Evolutionary conservation across 208 protist species (phyloP).

Genomic region (Herpetomonas muscarum): DNA sequence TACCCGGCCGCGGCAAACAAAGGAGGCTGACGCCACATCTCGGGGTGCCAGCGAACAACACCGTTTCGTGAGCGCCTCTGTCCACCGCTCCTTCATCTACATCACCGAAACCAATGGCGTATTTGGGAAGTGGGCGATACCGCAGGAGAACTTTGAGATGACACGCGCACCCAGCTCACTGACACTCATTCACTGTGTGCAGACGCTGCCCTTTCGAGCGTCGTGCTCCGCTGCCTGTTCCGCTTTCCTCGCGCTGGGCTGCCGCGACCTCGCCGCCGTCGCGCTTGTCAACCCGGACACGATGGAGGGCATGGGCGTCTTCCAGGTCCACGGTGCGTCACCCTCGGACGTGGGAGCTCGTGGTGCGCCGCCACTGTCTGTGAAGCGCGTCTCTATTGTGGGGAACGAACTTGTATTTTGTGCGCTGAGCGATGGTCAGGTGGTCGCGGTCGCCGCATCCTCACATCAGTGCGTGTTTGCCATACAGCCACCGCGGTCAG

Average conservation of each 20-base stretch:
- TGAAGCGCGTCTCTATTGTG: background rate
- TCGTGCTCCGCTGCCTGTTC: slow-evolving; percentile 17
- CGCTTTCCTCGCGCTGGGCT: slow-evolving; percentile 22
- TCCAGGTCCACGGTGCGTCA: slow-evolving; percentile 10
- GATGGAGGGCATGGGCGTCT: slow-evolving; percentile 19
- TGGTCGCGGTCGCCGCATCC: slow-evolving; percentile 25
- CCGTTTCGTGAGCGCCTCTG: slow-evolving; percentile 22
- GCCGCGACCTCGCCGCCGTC: slow-evolving; percentile 19
- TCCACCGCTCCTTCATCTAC: slow-evolving; percentile 7
- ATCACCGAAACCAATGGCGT: slow-evolving; percentile 38
- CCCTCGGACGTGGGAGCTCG: no score
- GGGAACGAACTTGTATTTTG: slow-evolving; percentile 6
- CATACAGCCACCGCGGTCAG: slow-evolving; percentile 13
- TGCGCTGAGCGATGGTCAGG: slow-evolving; percentile 12
- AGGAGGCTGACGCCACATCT: background rate
- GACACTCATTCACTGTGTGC: slow-evolving; percentile 4
- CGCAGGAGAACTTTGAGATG: background rate
- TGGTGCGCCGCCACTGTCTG: background rate
- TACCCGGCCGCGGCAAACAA: background rate
- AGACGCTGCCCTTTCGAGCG: slow-evolving; percentile 13
- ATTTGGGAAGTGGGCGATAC: slow-evolving; percentile 23
- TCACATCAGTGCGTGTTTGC: slow-evolving; percentile 34
- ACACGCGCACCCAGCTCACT: slow-evolving; percentile 2
- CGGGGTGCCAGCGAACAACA: background rate
- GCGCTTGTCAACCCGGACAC: slow-evolving; percentile 28